Percentiles rank a stretch among this genome's conserved stretches.
phyloP scores from a whole-genome alignment of 1,284 basidiomycete genomes.

The Ganoderma meredithae region DNA sequence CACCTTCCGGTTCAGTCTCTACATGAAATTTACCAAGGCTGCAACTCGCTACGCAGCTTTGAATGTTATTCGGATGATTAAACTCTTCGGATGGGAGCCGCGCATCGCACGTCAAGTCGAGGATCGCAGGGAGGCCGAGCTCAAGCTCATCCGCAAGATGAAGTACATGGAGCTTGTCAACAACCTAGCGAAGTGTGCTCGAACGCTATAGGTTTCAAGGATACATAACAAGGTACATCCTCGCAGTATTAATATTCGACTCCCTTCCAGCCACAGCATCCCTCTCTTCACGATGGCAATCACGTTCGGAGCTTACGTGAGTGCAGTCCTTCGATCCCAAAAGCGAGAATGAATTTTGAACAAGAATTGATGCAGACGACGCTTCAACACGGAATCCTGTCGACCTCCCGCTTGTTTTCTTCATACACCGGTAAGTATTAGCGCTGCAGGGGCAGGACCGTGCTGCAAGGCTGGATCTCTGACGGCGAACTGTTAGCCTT shows the following conservation, averaged over 20 bases:
- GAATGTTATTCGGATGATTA: constrained; percentile 59
- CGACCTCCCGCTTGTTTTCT: constrained; percentile 45
- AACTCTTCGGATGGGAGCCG: constrained; percentile 68
- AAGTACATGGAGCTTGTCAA: constrained; percentile 47
- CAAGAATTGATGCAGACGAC: constrained; percentile 24
- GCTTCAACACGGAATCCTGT: background rate
- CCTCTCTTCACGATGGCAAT: constrained; percentile 70
- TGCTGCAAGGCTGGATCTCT: background rate
- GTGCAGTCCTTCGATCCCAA: constrained; percentile 2
- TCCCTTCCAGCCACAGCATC: constrained; percentile 55
- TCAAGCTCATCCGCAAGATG: constrained; percentile 52
- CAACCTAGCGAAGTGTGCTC: constrained; percentile 46
- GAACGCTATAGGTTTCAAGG: background rate
- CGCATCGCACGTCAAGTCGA: constrained; percentile 52
- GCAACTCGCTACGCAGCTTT: constrained; percentile 35
- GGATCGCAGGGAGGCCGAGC: constrained; percentile 61
- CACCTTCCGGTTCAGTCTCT: background rate
- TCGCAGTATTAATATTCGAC: background rate
- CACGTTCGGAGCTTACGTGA: constrained; percentile 64
- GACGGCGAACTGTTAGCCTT: constrained; percentile 36
- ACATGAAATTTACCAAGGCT: background rate
- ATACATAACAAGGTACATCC: too few species aligned
- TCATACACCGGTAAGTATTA: constrained; percentile 40
- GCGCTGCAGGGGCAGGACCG: background rate
- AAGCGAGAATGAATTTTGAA: background rate